Evolutionary conservation across 176 grass and related monocot species (phyloP).

Genomic region (Coix lacrymajobi): DNA sequence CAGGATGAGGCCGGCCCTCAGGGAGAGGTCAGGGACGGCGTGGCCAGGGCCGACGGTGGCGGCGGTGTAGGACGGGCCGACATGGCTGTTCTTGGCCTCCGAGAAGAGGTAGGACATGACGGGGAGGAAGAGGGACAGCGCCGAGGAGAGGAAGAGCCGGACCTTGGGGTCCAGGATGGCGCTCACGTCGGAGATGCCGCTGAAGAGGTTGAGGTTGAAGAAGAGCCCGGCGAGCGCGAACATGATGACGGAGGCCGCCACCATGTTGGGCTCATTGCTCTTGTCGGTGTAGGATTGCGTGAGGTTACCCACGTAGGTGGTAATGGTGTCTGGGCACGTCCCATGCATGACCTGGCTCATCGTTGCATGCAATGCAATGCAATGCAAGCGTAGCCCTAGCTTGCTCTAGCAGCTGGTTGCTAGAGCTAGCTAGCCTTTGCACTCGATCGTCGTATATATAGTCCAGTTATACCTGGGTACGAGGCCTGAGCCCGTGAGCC

Average conservation of each 20-base stretch:
- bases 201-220: background rate
- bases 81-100: background rate
- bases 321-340: background rate
- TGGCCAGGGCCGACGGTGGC: too few relatives aligned
- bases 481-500: too few relatives aligned
- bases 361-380: too few relatives aligned
- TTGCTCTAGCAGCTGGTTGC: too few relatives aligned
- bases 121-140: background rate
- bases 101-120: conserved; percentile 3
- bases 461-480: too few relatives aligned
- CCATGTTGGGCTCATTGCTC: background rate
- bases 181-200: background rate
- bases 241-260: background rate
- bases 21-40: background rate
- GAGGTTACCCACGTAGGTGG: background rate
- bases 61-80: too few relatives aligned
- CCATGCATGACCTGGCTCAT: too few relatives aligned
- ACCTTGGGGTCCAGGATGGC: background rate
- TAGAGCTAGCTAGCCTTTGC: too few relatives aligned
- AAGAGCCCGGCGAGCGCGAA: background rate
- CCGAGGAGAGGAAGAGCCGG: background rate
- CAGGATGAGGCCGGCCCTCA: background rate
- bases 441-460: too few relatives aligned
- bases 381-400: too few relatives aligned
- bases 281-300: background rate